Evolutionary conservation across 1,284 basidiomycete species (phyloP).

Genomic region (Tilletia setariae): DNA sequence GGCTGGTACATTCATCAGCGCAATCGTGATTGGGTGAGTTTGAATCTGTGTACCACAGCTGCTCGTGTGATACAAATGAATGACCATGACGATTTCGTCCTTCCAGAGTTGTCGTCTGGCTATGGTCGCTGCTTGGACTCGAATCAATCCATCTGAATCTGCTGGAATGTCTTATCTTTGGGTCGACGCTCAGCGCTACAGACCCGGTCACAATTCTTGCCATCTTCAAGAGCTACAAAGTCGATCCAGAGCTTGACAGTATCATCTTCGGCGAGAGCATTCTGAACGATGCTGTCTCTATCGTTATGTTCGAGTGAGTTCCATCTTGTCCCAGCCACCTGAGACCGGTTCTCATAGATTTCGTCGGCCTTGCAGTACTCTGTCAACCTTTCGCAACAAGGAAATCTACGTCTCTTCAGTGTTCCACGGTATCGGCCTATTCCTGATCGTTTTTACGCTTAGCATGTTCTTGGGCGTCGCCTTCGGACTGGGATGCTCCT

Average conservation of each 20-base stretch:
- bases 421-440: constrained; percentile 92
- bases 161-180: constrained; percentile 87
- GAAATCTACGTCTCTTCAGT: constrained; percentile 83
- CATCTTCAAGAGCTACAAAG: constrained; percentile 98
- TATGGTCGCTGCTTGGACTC: constrained; percentile 82
- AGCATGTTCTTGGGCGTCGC: constrained; percentile 89
- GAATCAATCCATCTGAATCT: constrained; percentile 45
- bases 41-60: constrained; percentile 15
- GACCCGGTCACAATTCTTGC: constrained; percentile 97
- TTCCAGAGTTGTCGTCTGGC: constrained; percentile 84
- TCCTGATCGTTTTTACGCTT: constrained; percentile 87
- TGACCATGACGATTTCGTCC: neutral
- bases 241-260: constrained; percentile 94
- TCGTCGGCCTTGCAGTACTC: constrained; percentile 63
- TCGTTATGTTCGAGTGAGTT: constrained; percentile 99
- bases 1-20: constrained; percentile 91
- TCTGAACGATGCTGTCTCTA: constrained; percentile 97
- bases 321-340: neutral
- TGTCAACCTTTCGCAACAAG: constrained; percentile 84
- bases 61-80: neutral
- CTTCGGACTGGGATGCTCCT: constrained; percentile 83
- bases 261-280: constrained; percentile 98
- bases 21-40: constrained; percentile 87
- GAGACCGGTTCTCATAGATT: neutral
- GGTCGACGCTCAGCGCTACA: constrained; percentile 92